A percentile compares a stretch with the other conserved stretches of the same genome.
phyloP scores from a whole-genome alignment of 2,329 filamentous ascomycete genomes.

The Fonsecaea pedrosoi region DNA sequence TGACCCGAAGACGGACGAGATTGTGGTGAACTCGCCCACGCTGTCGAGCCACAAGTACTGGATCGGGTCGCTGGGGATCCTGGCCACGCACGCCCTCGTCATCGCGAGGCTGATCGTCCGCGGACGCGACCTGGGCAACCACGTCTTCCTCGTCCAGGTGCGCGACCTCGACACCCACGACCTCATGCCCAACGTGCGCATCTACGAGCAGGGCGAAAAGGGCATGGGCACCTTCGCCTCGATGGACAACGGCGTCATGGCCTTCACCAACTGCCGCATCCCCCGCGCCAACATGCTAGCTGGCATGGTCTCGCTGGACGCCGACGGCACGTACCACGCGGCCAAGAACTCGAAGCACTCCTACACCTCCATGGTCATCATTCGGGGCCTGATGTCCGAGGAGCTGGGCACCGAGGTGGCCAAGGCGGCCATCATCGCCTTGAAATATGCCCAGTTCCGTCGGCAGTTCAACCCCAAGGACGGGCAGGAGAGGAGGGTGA shows the following conservation, averaged over 20 bases:
- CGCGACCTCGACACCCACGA: conserved; percentile 40
- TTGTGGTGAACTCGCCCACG: conserved; percentile 43
- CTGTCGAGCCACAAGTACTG: conserved; percentile 43
- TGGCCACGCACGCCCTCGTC: conserved; percentile 42
- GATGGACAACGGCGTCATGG: conserved; percentile 46
- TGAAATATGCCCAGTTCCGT: conserved; percentile 43
- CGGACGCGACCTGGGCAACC: conserved; percentile 41
- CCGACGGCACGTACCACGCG: conserved; percentile 42
- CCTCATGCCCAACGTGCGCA: conserved; percentile 39
- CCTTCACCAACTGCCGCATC: conserved; percentile 45
- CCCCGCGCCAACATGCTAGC: conserved; percentile 45
- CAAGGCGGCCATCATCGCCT: conserved; percentile 47
- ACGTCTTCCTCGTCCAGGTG: conserved; percentile 43
- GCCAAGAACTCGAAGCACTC: conserved; percentile 43
- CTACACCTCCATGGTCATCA: conserved; percentile 46
- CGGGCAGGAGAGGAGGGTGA: conserved; percentile 34
- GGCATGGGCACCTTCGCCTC: conserved; percentile 56
- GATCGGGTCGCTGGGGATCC: conserved; percentile 42
- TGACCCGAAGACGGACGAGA: conserved; percentile 41
- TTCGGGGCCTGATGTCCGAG: conserved; percentile 42
- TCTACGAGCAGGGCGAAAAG: conserved; percentile 43
- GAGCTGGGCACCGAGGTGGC: conserved; percentile 43
- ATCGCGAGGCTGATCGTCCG: conserved; percentile 43
- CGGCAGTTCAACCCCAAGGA: conserved; percentile 32
- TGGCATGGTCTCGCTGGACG: conserved; percentile 40